Evolutionary conservation across 495 filamentous ascomycete species (phyloP).

Genomic region (Penicillium dipodomyicola): DNA sequence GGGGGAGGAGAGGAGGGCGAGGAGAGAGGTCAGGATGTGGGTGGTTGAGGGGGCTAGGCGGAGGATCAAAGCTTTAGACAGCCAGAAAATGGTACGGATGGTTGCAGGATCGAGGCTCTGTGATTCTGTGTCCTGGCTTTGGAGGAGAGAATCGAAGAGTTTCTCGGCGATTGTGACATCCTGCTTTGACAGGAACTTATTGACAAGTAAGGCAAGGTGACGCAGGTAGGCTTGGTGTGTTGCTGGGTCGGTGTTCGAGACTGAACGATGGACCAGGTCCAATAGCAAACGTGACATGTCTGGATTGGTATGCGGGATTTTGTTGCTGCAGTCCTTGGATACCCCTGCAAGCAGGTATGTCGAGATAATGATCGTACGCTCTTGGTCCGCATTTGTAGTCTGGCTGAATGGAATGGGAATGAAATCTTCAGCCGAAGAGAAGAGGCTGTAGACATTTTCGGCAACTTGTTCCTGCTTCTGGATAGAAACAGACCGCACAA

Average conservation of each 20-base stretch:
- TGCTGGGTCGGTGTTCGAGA: conserved; percentile 33
- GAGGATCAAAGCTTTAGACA: conserved; percentile 53
- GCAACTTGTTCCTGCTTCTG: conserved; percentile 56
- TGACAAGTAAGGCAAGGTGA: conserved; percentile 60
- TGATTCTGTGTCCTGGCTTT: conserved; percentile 12
- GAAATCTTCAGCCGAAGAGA: conserved; percentile 37
- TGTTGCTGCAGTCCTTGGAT: conserved; percentile 34
- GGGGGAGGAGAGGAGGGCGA: conserved; percentile 54
- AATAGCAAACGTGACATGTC: conserved; percentile 39
- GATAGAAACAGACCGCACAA: conserved; percentile 53
- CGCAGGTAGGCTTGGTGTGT: conserved; percentile 54
- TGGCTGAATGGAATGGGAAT: conserved; percentile 41
- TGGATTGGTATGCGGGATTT: conserved; percentile 34
- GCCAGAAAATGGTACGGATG: conserved; percentile 51
- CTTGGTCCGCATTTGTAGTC: conserved; percentile 33
- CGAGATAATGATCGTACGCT: conserved; percentile 57
- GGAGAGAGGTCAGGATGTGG: conserved; percentile 49
- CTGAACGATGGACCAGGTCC: conserved; percentile 40
- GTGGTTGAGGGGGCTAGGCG: conserved; percentile 48
- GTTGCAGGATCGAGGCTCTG: conserved; percentile 25
- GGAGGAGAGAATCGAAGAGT: conserved; percentile 37
- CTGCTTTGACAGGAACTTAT: conserved; percentile 60
- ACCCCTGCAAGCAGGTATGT: conserved; percentile 61
- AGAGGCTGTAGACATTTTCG: conserved; percentile 57
- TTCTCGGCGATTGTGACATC: conserved; percentile 36